phyloP scores from a whole-genome alignment of 441 rosid genomes.

The Manihot esculenta region DNA sequence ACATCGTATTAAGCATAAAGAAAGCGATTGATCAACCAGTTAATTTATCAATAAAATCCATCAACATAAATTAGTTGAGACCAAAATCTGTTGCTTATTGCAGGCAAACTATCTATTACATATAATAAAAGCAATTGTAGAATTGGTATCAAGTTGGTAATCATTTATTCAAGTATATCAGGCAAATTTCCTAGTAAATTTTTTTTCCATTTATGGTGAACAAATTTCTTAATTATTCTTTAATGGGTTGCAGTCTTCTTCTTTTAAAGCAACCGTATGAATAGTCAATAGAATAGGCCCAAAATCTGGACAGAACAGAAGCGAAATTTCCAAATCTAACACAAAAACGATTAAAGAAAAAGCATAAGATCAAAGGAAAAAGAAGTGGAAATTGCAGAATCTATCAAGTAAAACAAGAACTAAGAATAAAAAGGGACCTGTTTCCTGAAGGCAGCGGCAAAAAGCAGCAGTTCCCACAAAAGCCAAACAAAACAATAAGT shows the following conservation, averaged over 20 bases:
- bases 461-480: conserved; percentile 18
- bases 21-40: background rate
- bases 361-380: conserved; percentile 30
- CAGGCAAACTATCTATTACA: background rate
- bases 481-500: conserved; percentile 24
- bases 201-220: background rate
- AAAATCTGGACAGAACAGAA: background rate
- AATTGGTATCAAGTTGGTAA: background rate
- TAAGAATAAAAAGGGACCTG: background rate
- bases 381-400: background rate
- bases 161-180: background rate
- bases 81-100: background rate
- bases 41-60: background rate
- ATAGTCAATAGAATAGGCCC: conserved; percentile 5
- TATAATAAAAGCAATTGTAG: background rate
- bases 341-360: background rate
- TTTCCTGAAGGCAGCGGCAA: conserved; percentile 27
- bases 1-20: background rate
- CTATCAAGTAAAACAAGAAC: background rate
- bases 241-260: background rate
- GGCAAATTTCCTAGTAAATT: background rate
- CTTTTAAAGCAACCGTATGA: conserved; percentile 5
- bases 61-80: background rate
- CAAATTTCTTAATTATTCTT: conserved; percentile 1
- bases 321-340: conserved; percentile 13